These are phyloP conservation scores for Teratosphaeria viscida DNA, from an alignment of 2,329 filamentous ascomycete genomes.

Conservation along the genomic window DNA sequence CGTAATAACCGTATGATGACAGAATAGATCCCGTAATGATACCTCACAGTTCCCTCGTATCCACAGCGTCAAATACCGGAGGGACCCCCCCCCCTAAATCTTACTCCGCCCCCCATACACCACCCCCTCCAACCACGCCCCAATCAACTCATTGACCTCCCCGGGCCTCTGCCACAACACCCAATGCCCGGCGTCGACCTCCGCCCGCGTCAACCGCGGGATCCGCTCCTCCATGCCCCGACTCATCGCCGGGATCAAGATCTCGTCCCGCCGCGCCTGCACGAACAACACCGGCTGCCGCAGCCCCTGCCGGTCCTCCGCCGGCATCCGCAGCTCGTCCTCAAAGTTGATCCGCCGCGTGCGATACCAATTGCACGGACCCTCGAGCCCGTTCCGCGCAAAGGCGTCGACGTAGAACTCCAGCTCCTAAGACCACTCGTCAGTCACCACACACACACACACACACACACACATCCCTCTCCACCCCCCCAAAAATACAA, in stretches of 20 bases:
- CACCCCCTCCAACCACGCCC: slow-evolving; percentile 54
- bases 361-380: slow-evolving; percentile 63
- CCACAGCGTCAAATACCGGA: too few relatives aligned
- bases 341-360: slow-evolving; percentile 61
- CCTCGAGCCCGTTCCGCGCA: slow-evolving; percentile 60
- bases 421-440: slow-evolving; percentile 42
- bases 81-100: slow-evolving; percentile 32
- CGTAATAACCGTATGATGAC: too few relatives aligned
- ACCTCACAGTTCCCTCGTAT: too few relatives aligned
- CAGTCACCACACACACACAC: not conserved
- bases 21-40: too few relatives aligned
- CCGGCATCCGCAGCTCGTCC: slow-evolving; percentile 49
- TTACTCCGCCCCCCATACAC: slow-evolving; percentile 37
- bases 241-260: slow-evolving; percentile 63
- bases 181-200: slow-evolving; percentile 72
- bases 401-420: slow-evolving; percentile 69
- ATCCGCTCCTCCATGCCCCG: slow-evolving; percentile 60
- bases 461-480: not conserved
- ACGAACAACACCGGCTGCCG: slow-evolving; percentile 59
- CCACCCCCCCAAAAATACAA: too few relatives aligned
- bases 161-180: slow-evolving; percentile 62
- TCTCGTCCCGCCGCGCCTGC: slow-evolving; percentile 57
- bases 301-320: slow-evolving; percentile 9
- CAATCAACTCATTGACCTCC: slow-evolving; percentile 59
- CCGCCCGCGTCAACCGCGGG: slow-evolving; percentile 51